These are phyloP conservation scores for Punica granatum DNA, from an alignment of 345 rosid genomes.

Conservation along the genomic window DNA sequence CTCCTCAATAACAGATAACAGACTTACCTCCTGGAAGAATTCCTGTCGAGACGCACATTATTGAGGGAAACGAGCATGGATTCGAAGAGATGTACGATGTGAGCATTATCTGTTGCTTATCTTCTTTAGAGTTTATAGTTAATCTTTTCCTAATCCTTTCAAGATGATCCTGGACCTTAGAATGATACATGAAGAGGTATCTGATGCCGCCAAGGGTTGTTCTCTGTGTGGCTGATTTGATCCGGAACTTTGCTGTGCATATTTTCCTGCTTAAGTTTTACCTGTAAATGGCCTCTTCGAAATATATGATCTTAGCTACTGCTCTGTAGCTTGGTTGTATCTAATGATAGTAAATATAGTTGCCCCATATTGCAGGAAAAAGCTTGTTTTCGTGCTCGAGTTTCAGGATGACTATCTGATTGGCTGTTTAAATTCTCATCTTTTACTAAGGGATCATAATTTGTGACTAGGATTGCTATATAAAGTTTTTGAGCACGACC, in stretches of 20 bases:
- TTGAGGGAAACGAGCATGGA: slow-evolving; percentile 58
- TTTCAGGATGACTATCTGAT: neutral
- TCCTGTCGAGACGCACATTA: slow-evolving; percentile 67
- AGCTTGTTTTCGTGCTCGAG: neutral
- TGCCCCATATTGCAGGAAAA: neutral
- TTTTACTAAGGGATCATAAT: too few relatives aligned
- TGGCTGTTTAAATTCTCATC: too few relatives aligned
- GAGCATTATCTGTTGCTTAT: slow-evolving; percentile 7
- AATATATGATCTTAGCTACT: neutral
- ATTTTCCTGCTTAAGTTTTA: neutral
- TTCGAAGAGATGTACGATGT: slow-evolving; percentile 66
- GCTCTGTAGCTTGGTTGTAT: neutral
- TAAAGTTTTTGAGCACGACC: too few relatives aligned
- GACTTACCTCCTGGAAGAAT: slow-evolving; percentile 90
- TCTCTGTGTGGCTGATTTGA: neutral
- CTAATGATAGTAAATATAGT: neutral
- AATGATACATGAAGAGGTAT: neutral
- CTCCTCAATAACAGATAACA: slow-evolving; percentile 54
- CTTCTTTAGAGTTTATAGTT: neutral
- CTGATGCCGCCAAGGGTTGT: neutral
- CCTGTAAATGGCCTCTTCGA: neutral
- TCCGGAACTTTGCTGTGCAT: neutral
- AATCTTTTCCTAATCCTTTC: neutral
- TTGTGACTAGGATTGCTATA: too few relatives aligned
- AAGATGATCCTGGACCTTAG: neutral